A percentile compares a stretch with the other conserved stretches of the same genome.
Conservation (phyloP, 306 rosid genomes). For the Macrotyloma uniflorum region DNA sequence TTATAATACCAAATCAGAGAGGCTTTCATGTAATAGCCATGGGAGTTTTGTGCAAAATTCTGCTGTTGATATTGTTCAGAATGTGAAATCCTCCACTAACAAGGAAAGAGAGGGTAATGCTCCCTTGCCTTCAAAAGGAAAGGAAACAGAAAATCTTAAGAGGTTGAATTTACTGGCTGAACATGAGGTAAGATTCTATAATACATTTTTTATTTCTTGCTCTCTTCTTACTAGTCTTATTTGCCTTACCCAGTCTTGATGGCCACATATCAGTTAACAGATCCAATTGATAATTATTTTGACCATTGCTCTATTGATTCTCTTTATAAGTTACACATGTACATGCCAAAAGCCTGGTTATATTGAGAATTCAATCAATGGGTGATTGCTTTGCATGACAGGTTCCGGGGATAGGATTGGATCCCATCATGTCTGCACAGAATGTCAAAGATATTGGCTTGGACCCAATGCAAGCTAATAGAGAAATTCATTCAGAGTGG, state of each 20-base stretch:
- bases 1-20: slow-evolving; percentile 45
- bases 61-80: slow-evolving; percentile 40
- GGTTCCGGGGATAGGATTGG: slow-evolving; percentile 51
- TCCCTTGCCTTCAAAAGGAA: slow-evolving; percentile 42
- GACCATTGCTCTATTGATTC: slow-evolving; percentile 7
- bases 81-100: slow-evolving; percentile 42
- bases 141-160: slow-evolving; percentile 39
- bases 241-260: slow-evolving; percentile 13
- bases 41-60: slow-evolving; percentile 45
- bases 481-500: slow-evolving; percentile 67
- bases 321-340: not conserved
- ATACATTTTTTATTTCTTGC: slow-evolving; percentile 1
- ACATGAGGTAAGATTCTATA: slow-evolving; percentile 52
- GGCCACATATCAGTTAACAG: not conserved
- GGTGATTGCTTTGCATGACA: slow-evolving; percentile 38
- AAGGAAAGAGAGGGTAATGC: slow-evolving; percentile 36
- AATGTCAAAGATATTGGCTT: slow-evolving; percentile 70
- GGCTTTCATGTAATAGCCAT: slow-evolving; percentile 44
- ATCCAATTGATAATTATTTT: slow-evolving; percentile 8
- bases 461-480: slow-evolving; percentile 68
- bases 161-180: slow-evolving; percentile 45
- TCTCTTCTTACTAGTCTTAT: not conserved
- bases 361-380: slow-evolving; percentile 14
- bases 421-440: slow-evolving; percentile 38
- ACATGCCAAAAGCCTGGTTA: slow-evolving; percentile 20